phyloP scores from a whole-genome alignment of 139 green algal species.

The Limnomonas spitsbergensis region DNA sequence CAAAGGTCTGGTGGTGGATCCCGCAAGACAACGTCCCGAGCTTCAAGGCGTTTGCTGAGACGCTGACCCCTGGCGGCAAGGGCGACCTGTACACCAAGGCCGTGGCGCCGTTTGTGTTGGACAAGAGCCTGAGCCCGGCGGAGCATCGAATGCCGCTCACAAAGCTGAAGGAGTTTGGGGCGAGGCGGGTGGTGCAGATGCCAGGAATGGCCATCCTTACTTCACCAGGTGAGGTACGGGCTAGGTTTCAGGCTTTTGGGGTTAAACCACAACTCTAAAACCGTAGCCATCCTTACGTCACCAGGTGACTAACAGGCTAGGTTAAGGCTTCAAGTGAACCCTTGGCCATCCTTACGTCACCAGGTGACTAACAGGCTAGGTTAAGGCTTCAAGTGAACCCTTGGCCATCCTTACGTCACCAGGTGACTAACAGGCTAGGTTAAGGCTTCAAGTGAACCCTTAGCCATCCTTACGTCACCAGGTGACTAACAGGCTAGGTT shows the following conservation, averaged over 20 bases:
- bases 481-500: too few relatives aligned
- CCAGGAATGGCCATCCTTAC: slow-evolving; percentile 27
- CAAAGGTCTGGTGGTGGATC: slow-evolving; percentile 35
- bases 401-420: too few relatives aligned
- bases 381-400: too few relatives aligned
- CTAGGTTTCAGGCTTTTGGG: not conserved
- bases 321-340: too few relatives aligned
- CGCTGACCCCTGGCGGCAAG: not conserved
- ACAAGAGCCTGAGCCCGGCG: not conserved
- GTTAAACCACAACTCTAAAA: not conserved
- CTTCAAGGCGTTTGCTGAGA: slow-evolving; percentile 20
- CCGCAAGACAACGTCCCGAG: slow-evolving; percentile 15
- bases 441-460: too few relatives aligned
- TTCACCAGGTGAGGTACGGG: slow-evolving; percentile 2
- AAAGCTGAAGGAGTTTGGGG: slow-evolving; percentile 20
- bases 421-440: too few relatives aligned
- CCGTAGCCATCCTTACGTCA: too few relatives aligned
- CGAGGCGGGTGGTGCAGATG: slow-evolving; percentile 24
- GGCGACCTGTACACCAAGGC: slow-evolving; percentile 35
- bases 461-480: too few relatives aligned
- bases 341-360: too few relatives aligned
- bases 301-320: too few relatives aligned
- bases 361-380: too few relatives aligned
- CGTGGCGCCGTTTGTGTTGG: slow-evolving; percentile 21
- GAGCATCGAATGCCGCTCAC: slow-evolving; percentile 23